Base-by-base conservation (phyloP, 1,284 basidiomycete species). In the Papiliotrema flavescens region DNA sequence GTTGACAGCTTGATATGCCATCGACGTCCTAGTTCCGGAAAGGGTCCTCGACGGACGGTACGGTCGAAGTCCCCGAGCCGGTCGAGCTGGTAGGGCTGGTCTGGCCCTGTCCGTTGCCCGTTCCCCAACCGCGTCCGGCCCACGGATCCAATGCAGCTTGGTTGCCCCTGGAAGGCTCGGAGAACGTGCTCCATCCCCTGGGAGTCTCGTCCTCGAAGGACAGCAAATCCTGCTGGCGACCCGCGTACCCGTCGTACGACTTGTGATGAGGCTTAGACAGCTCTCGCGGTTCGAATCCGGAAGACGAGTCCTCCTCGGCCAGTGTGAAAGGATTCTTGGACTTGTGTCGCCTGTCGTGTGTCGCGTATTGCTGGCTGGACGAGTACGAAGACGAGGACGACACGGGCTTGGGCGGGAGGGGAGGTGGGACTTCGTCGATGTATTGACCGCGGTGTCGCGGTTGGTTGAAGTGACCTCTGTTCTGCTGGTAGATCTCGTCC, bases 21-120 rank as follows among this genome's bases (percentile, higher is more conserved):
- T 44, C 40, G 8, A 23, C 8, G 17, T 7, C n/a, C 46, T 48
- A 48, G 35, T 48, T 48, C 5, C 51, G 19, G 34, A 53, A 53
- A 17, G 51, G 51, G 22, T 53, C 37, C 43, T 47, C 51, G 23
- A 42, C 22, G 19, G 34, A 37, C 4, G 42, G 15, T 7, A 17
- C 20, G 19, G 32, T 35, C 28, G 52, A 53, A 17, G n/a, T 26
- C 22, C 51, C n/a, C n/a, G 42, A 39, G 2, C 43, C 43, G 4
- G 28, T 53, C 35, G 52, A 53, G 26, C 37, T 53, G 19, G 40
- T 48, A 13, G 52, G 52, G 22, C 43, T 47, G 7, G 52, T 35
- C 40, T 47, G 52, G 19, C 52, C 52, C 19, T 46, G 23, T 23
- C 46, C 52, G 34, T 42, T 48, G 8, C 45, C 40, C 15, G 22